Evolutionary conservation across 192 early-diverging fungal genomes (phyloP), one percentile per base, ranked within the genome.

Genomic region (Dissophora ornata): DNA sequence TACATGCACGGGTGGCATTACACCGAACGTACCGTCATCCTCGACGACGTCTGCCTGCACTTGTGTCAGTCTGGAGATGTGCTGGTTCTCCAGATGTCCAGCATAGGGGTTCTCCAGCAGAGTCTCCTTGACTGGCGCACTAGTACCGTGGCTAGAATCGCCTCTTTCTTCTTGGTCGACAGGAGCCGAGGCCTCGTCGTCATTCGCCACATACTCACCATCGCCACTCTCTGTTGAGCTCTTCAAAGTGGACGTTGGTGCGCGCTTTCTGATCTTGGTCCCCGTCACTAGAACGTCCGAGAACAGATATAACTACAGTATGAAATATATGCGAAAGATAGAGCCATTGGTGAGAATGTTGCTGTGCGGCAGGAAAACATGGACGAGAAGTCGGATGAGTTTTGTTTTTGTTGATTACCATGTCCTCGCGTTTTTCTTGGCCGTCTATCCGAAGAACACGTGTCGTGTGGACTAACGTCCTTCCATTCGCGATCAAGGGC

Each of bases 221-320:
- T n/a, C n/a, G n/a, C n/a, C n/a, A 38, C 36, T 38, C 36, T 38
- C 36, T 6, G 6, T 13, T 6, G 36, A 6, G 13, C 36, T 9
- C 13, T 9, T 6, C 36, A 38, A 38, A 45, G 18, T 5, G 9
- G 44, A n/a, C 4, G 4, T 25, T 1, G 49, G 26, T 29, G 18
- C 2, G 22, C 26, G 25, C 49, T 28, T 33, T 49, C 13, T 51
- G 12, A 75, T 66, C 36, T 61, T 67, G 12, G 63, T 75, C 32
- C 71, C 71, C 12, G 62, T 75, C 7, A 75, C 71, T 10, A 75
- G 57, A 2, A 75, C 63, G 42, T 75, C 71, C 10, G 71, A 75
- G 40, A 75, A 75, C 0, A 75, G 50, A 61, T 67, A 75, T 2
- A 75, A n/a, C 57, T 75, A n/a, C n/a, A n/a, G n/a, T n/a, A 22